These are phyloP conservation scores for Gonapodya sp. DNA, from an alignment of 192 early-diverging fungal species.

Conservation along the genomic window DNA sequence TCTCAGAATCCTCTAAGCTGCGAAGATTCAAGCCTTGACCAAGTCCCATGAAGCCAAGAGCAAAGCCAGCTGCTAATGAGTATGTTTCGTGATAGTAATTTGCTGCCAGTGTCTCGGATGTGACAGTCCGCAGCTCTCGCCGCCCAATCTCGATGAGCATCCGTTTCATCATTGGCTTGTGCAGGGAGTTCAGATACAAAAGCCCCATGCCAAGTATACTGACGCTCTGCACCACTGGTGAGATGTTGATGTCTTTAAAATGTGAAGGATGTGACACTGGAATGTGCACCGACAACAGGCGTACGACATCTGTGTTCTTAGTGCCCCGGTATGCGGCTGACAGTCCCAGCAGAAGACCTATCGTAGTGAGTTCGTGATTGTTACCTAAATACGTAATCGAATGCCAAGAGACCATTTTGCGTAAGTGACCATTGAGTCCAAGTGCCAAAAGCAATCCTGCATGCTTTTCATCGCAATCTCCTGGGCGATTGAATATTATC, in stretches of 20 bases:
- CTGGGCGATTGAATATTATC: constrained; percentile 66
- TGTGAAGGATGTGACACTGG: constrained; percentile 53
- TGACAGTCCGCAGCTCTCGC: constrained; percentile 15
- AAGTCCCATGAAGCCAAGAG: constrained; percentile 70
- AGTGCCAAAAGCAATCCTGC: constrained; percentile 74
- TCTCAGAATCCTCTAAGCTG: constrained; percentile 42
- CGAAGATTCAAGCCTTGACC: constrained; percentile 44
- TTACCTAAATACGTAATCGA: constrained; percentile 54
- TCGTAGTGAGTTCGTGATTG: constrained; percentile 55
- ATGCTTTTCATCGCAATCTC: constrained; percentile 43
- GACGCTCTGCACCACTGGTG: constrained; percentile 52
- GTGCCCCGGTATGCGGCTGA: constrained; percentile 60
- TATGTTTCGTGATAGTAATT: constrained; percentile 45
- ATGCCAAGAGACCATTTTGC: constrained; percentile 51
- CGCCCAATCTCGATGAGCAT: constrained; percentile 61
- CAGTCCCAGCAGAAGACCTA: constrained; percentile 68
- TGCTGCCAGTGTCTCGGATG: constrained; percentile 8
- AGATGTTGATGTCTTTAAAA: constrained; percentile 49
- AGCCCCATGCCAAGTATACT: constrained; percentile 71
- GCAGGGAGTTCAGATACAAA: constrained; percentile 54
- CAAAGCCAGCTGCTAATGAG: constrained; percentile 71
- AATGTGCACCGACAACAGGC: constrained; percentile 66
- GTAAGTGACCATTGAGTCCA: constrained; percentile 68
- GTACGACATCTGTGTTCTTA: constrained; percentile 48
- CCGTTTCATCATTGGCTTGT: constrained; percentile 60